Conservation (phyloP, 2,329 filamentous ascomycete genomes). For the Alternaria panax region DNA sequence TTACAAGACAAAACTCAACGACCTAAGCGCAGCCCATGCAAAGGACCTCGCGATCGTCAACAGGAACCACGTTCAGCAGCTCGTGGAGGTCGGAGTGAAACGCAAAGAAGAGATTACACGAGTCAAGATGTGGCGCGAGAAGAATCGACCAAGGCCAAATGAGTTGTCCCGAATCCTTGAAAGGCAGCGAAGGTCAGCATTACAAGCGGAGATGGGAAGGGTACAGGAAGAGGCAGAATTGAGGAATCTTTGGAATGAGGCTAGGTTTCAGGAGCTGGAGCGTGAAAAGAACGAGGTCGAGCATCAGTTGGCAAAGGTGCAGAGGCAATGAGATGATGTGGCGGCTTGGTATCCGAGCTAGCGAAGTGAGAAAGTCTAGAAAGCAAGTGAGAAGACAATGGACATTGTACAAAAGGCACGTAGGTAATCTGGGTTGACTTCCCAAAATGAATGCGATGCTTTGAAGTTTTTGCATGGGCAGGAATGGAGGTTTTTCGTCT, state of each 20-base stretch:
- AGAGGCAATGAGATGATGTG: background rate
- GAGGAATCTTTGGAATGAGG: background rate
- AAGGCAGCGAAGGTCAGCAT: background rate
- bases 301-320: background rate
- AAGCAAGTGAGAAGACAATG: background rate
- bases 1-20: background rate
- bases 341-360: background rate
- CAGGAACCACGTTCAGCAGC: background rate
- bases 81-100: background rate
- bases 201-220: background rate
- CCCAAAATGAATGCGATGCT: too few relatives aligned
- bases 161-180: background rate
- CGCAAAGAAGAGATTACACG: background rate
- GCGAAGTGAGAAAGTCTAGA: background rate
- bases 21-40: background rate
- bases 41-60: background rate
- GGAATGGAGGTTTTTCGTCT: background rate
- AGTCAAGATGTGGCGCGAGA: background rate
- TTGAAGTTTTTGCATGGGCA: background rate
- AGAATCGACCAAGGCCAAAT: background rate
- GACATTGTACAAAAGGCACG: too few relatives aligned
- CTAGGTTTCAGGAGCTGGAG: background rate
- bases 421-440: fast-evolving
- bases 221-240: background rate
- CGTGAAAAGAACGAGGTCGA: background rate